Evolutionary conservation across 169 alveolate genomes (phyloP).

Genomic region (Plasmodium fragile): DNA sequence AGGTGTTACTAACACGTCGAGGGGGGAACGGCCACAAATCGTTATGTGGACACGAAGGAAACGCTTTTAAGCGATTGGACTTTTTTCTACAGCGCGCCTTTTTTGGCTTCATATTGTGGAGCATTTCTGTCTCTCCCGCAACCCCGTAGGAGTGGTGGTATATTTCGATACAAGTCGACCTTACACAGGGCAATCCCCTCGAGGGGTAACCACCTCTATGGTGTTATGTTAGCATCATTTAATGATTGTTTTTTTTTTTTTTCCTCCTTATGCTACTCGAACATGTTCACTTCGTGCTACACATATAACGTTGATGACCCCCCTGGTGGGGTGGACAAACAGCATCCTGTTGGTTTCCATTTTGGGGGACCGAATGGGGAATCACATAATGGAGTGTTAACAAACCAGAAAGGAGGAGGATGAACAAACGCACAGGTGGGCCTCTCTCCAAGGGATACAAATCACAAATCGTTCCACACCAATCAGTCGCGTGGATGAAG

Average conservation of each 20-base stretch:
- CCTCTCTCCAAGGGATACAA: background rate
- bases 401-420: background rate
- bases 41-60: background rate
- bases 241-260: too few relatives aligned
- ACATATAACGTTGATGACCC: background rate
- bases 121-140: background rate
- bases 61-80: background rate
- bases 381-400: background rate
- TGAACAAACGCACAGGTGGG: background rate
- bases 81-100: background rate
- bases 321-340: background rate
- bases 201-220: background rate
- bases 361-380: background rate
- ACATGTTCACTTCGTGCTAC: background rate
- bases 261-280: background rate
- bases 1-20: background rate
- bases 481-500: background rate
- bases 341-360: background rate
- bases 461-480: background rate
- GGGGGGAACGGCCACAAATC: background rate
- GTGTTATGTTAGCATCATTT: background rate
- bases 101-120: background rate
- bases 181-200: background rate
- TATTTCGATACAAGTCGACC: background rate
- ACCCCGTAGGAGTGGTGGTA: background rate